Conservation (phyloP, 352 stramenopile species). For the Lagenidium giganteum region DNA sequence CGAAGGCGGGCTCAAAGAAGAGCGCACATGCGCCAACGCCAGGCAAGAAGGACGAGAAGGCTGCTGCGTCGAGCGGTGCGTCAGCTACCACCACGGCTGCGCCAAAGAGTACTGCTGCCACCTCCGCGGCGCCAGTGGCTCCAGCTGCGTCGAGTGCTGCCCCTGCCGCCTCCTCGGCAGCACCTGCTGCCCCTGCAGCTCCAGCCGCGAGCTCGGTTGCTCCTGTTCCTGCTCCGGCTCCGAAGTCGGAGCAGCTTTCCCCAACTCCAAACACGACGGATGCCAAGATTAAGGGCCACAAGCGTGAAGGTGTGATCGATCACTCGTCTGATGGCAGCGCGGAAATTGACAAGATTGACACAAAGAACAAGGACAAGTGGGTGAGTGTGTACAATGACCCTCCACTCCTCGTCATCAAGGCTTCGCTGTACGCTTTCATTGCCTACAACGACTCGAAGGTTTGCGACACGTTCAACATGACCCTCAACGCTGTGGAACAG, state of each 20-base stretch:
- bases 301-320: constrained; percentile 77
- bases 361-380: constrained; percentile 67
- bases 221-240: constrained; percentile 1
- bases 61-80: constrained; percentile 1
- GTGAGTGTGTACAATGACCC: constrained; percentile 81
- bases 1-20: constrained; percentile 17
- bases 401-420: constrained; percentile 76
- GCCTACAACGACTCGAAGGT: constrained; percentile 80
- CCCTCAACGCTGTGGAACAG: constrained; percentile 78
- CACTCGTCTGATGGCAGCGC: constrained; percentile 67
- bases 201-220: constrained; percentile 1
- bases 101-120: constrained; percentile 5
- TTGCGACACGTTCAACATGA: constrained; percentile 86
- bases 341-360: constrained; percentile 83
- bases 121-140: neutral
- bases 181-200: constrained; percentile 1
- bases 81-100: constrained; percentile 6
- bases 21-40: too few species aligned
- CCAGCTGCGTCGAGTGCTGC: neutral
- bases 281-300: constrained; percentile 68
- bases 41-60: constrained; percentile 5
- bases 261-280: constrained; percentile 9
- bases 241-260: neutral
- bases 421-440: constrained; percentile 82
- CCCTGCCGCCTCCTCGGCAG: constrained; percentile 2